Conservation (phyloP, 495 filamentous ascomycete species). For the Trichodelitschia bisporula region DNA sequence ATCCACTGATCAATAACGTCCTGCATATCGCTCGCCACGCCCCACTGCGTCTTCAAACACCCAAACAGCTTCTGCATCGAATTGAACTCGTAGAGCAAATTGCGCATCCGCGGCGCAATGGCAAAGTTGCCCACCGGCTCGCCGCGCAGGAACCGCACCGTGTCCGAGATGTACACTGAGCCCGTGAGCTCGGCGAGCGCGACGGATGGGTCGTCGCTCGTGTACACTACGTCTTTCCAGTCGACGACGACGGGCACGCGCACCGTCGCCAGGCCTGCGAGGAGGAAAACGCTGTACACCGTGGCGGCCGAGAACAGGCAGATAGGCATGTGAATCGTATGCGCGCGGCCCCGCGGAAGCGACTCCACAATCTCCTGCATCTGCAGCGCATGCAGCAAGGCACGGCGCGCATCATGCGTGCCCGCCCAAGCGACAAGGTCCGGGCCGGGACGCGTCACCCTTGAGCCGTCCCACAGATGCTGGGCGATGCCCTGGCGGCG, state of each 20-base stretch:
- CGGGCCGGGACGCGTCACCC: slow-evolving; percentile 11
- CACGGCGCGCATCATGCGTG: slow-evolving; percentile 19
- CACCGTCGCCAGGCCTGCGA: slow-evolving; percentile 17
- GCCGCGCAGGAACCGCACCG: slow-evolving; percentile 18
- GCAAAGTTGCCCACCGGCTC: slow-evolving; percentile 3
- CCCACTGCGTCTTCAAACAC: slow-evolving; percentile 23
- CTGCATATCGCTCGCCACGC: slow-evolving; percentile 25
- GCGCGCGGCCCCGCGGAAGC: slow-evolving; percentile 21
- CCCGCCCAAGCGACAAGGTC: slow-evolving; percentile 19
- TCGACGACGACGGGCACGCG: slow-evolving; percentile 18
- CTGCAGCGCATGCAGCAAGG: slow-evolving; percentile 22
- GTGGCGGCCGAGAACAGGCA: slow-evolving; percentile 22
- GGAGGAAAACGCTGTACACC: slow-evolving; percentile 19
- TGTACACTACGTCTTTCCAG: slow-evolving; percentile 21
- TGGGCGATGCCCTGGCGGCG: slow-evolving; percentile 19
- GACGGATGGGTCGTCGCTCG: slow-evolving; percentile 16
- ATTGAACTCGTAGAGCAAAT: slow-evolving; percentile 24
- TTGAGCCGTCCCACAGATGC: slow-evolving; percentile 15
- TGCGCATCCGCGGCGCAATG: slow-evolving; percentile 10
- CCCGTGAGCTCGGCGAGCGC: slow-evolving; percentile 10
- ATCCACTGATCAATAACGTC: slow-evolving; percentile 23
- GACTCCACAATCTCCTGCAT: slow-evolving; percentile 27
- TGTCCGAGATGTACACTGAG: slow-evolving; percentile 10
- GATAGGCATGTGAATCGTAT: slow-evolving; percentile 23
- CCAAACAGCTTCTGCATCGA: slow-evolving; percentile 26